Conservation (phyloP, 768 basidiomycete species). For the Coprinopsis marcescibilis region DNA sequence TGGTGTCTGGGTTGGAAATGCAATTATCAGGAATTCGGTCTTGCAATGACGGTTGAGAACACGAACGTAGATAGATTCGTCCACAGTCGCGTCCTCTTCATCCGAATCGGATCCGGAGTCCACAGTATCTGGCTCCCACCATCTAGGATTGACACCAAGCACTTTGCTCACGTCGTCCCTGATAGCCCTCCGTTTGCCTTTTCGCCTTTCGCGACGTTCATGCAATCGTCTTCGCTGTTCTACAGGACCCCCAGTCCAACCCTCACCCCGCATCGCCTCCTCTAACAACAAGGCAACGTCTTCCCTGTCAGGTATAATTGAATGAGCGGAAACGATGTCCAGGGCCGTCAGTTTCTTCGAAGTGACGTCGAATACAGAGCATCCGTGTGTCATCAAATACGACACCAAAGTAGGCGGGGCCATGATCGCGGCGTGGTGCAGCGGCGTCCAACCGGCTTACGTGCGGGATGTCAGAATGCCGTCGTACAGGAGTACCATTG, state of each 20-base stretch:
- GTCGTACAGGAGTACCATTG: constrained; percentile 4
- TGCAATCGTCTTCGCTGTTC: constrained; percentile 56
- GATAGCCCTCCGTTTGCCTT: constrained; percentile 46
- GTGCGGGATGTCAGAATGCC: constrained; percentile 1
- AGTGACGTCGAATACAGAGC: constrained; percentile 75
- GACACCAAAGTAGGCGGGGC: constrained; percentile 90
- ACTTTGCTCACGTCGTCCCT: constrained; percentile 53
- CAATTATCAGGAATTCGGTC: no score
- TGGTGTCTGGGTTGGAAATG: no score
- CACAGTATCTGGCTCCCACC: constrained; percentile 59
- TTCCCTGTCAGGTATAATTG: constrained; percentile 72
- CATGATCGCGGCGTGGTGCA: constrained; percentile 86
- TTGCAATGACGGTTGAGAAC: constrained; percentile 9
- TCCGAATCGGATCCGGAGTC: constrained; percentile 38
- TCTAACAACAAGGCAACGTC: constrained; percentile 84
- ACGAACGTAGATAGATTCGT: constrained; percentile 46
- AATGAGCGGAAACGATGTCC: constrained; percentile 85
- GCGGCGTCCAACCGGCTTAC: constrained; percentile 88
- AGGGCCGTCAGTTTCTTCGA: constrained; percentile 77
- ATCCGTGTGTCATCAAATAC: constrained; percentile 88
- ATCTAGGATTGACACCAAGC: constrained; percentile 50
- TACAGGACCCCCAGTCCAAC: constrained; percentile 76
- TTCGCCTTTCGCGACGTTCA: constrained; percentile 53
- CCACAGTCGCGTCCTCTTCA: constrained; percentile 45
- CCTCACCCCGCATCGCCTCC: constrained; percentile 82